Base-by-base conservation (phyloP, 345 rosid genomes). In the Arabis hirsuta region DNA sequence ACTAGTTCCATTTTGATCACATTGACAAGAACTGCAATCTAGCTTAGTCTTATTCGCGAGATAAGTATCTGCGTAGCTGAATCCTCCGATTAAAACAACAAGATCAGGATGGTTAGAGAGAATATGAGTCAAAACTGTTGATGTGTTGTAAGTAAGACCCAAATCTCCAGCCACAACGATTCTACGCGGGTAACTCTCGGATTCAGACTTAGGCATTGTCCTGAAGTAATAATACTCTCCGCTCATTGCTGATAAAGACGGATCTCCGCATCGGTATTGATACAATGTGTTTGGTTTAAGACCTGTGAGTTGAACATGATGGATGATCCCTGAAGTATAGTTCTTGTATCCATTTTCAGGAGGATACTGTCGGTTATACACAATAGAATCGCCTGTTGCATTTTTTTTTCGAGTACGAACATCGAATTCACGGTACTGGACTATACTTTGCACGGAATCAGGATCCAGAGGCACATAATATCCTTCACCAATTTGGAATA, bases 301-400 rank as follows among this genome's bases (percentile, higher is more conserved):
- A 26, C 87, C 87, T 32, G 78, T 83, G 51, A 91, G 84, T 77
- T 82, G 90, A 77, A 87, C 98, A 48, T 83, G 96, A 78, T 94
- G 97, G 16, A 91, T 94, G 42, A 84, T 85, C 12, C 98, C 96
- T 45, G 98, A 91, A 80, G 95, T 83, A 56, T 91, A 94, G 76
- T 82, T 88, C 52, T 82, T 76, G 46, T 81, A 81, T 24, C 87
- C 89, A 45, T 13, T 67, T 44, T 78, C 81, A 66, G 67, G 68
- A 55, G 91, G 87, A 78, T 90, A 84, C 51, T 81, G 76, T 69
- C 82, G 92, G 79, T 16, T 81, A 77, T 89, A 91, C 77, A 94
- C 81, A 58, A 86, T 79, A 39, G 90, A 84, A 71, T 80, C 65
- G 4, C 96, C 97, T 1, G 34, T 73, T 2, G 83, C 96, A 3